A percentile compares a stretch with the other conserved stretches of the same genome.
These are phyloP conservation scores for Gamarada debralockiae DNA, from an alignment of 495 filamentous ascomycete genomes.

Conservation along the genomic window DNA sequence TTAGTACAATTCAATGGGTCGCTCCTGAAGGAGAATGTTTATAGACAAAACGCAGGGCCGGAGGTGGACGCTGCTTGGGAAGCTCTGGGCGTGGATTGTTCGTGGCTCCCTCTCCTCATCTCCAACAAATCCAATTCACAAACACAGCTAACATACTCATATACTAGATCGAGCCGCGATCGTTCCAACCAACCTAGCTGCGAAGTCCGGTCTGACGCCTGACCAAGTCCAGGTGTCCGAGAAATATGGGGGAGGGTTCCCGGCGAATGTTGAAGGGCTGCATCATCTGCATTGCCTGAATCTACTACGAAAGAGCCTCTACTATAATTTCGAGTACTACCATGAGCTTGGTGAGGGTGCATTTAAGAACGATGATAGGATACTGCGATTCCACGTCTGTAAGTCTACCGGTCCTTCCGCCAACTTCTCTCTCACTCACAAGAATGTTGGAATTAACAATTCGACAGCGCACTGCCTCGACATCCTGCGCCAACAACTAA, in stretches of 20 bases:
- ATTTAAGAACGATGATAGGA: constrained; percentile 42
- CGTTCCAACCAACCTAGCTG: constrained; percentile 30
- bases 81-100: constrained; percentile 42
- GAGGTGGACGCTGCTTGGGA: constrained; percentile 56
- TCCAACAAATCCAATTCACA: not conserved
- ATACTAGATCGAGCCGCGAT: constrained; percentile 32
- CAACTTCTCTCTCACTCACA: too few species aligned
- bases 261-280: constrained; percentile 50
- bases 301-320: constrained; percentile 47
- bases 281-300: constrained; percentile 58
- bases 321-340: constrained; percentile 55
- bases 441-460: constrained; percentile 42
- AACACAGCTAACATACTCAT: constrained; percentile 5
- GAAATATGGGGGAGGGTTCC: constrained; percentile 48
- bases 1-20: constrained; percentile 44
- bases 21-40: constrained; percentile 46
- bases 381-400: constrained; percentile 40
- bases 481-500: constrained; percentile 48
- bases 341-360: constrained; percentile 36
- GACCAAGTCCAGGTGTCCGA: constrained; percentile 46
- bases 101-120: constrained; percentile 1
- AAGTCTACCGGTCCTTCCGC: constrained; percentile 30
- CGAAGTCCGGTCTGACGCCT: constrained; percentile 33
- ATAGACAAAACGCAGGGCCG: constrained; percentile 40
- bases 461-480: constrained; percentile 52